Evolutionary conservation across 2,329 filamentous ascomycete genomes (phyloP).

Genomic region (Alternaria postmessia): DNA sequence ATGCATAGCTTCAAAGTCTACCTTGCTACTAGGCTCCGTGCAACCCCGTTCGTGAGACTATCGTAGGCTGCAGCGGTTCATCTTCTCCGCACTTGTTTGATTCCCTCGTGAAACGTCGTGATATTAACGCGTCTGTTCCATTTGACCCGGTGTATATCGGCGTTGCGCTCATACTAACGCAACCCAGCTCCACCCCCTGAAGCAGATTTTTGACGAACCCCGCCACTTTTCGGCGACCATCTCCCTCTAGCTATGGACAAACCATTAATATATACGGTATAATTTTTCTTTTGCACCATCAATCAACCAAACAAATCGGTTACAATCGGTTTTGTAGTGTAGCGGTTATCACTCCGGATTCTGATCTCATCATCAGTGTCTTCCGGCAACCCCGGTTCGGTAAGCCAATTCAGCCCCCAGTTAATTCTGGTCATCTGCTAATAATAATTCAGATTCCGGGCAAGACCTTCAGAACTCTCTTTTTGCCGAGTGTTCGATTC

Average conservation of each 20-base stretch:
- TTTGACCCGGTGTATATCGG: not conserved
- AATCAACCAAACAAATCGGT: conserved; percentile 11
- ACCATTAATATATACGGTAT: accelerated
- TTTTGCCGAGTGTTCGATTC: not conserved
- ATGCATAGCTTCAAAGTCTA: too few species aligned
- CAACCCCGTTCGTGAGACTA: too few species aligned
- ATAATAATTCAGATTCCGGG: conserved; percentile 7
- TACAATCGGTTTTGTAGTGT: conserved; percentile 19
- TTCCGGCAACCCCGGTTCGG: conserved; percentile 20
- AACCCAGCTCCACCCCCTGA: not conserved
- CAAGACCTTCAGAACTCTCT: conserved; percentile 8
- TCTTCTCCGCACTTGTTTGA: too few species aligned
- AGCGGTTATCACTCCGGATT: conserved; percentile 23
- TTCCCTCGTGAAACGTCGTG: too few species aligned
- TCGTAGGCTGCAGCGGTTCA: too few species aligned
- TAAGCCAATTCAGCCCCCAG: too few species aligned
- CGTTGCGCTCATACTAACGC: not conserved
- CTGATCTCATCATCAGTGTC: conserved; percentile 4
- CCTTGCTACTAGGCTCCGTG: too few species aligned
- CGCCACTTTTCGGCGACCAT: not conserved
- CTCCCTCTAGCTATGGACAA: accelerated
- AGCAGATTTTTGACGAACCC: not conserved
- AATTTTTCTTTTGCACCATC: not conserved
- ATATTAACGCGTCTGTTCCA: too few species aligned
- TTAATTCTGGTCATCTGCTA: too few species aligned